A percentile compares a stretch with the other conserved stretches of the same genome.
Evolutionary conservation across 768 basidiomycete genomes (phyloP).

Genomic region (Lepiota brunneoincarnata): DNA sequence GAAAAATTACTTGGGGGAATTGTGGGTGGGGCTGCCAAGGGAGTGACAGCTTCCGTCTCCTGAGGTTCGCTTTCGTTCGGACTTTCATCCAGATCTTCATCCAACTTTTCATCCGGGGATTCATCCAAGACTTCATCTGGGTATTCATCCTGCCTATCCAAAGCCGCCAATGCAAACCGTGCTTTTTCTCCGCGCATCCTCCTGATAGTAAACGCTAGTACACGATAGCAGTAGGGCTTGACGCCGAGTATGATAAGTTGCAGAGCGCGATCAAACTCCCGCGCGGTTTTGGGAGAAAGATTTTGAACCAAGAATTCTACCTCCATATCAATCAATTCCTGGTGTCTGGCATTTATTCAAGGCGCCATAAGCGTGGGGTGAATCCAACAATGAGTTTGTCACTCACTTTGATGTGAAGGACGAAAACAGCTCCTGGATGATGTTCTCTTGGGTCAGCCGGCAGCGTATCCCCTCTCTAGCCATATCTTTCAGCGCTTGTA

Average conservation of each 20-base stretch:
- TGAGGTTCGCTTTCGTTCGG: no score
- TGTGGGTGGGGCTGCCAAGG: no score
- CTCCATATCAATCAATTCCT: slow-evolving; percentile 5
- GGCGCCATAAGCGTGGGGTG: no score
- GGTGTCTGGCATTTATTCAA: not conserved
- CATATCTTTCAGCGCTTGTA: not conserved
- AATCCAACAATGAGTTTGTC: not conserved
- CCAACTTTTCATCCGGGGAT: no score
- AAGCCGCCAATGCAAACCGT: not conserved
- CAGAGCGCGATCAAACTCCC: slow-evolving; percentile 2
- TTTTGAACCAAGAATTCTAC: not conserved
- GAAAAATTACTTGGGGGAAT: no score
- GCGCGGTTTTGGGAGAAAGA: slow-evolving; percentile 1
- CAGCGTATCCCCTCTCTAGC: not conserved
- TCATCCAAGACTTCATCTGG: no score
- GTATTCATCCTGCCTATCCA: not conserved
- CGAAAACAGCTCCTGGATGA: slow-evolving; percentile 13
- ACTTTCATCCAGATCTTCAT: no score
- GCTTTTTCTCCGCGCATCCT: not conserved
- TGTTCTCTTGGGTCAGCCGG: slow-evolving; percentile 6
- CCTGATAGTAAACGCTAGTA: not conserved
- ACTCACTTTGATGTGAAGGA: slow-evolving; percentile 9
- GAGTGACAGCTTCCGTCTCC: no score
- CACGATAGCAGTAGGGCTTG: not conserved
- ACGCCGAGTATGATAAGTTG: not conserved